A percentile compares a stretch with the other conserved stretches of the same genome.
Conservation (phyloP, 306 rosid species). For the Gynostemma pentaphyllum region DNA sequence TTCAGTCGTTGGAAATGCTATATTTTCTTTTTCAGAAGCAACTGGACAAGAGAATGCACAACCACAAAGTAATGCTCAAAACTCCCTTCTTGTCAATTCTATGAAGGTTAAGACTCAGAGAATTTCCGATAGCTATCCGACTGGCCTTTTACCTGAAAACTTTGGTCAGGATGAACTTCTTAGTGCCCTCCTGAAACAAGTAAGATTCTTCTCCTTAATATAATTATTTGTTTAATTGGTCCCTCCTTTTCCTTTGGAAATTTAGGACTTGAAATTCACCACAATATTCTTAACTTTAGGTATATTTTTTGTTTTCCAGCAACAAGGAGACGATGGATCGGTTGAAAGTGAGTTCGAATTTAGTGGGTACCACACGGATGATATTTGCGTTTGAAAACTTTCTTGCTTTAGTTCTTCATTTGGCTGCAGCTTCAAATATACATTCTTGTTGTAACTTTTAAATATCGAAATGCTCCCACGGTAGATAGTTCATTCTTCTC, state of each 20-base stretch:
- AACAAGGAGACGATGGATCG: conserved; percentile 60
- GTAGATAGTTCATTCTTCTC: conserved; percentile 5
- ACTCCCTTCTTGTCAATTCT: conserved; percentile 14
- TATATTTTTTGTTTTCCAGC: conserved; percentile 19
- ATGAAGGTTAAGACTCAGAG: conserved; percentile 58
- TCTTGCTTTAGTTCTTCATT: conserved; percentile 5
- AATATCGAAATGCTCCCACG: not conserved
- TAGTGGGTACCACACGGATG: conserved; percentile 72
- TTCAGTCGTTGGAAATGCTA: conserved; percentile 28
- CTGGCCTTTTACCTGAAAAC: conserved; percentile 50
- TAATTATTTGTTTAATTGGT: not conserved
- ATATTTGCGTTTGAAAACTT: conserved; percentile 63
- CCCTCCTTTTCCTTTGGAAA: not conserved
- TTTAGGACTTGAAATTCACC: not conserved
- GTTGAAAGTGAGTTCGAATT: conserved; percentile 66
- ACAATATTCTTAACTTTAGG: not conserved
- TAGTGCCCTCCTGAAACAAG: conserved; percentile 64
- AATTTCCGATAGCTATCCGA: conserved; percentile 42
- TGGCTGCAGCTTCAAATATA: conserved; percentile 32
- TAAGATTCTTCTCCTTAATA: conserved; percentile 8
- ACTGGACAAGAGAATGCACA: conserved; percentile 37
- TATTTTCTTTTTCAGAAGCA: conserved; percentile 37
- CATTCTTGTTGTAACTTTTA: conserved; percentile 34
- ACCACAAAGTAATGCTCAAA: conserved; percentile 41
- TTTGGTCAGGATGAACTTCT: conserved; percentile 86